Evolutionary conservation across 306 rosid species (phyloP).

Genomic region (Lathyrus aphaca): DNA sequence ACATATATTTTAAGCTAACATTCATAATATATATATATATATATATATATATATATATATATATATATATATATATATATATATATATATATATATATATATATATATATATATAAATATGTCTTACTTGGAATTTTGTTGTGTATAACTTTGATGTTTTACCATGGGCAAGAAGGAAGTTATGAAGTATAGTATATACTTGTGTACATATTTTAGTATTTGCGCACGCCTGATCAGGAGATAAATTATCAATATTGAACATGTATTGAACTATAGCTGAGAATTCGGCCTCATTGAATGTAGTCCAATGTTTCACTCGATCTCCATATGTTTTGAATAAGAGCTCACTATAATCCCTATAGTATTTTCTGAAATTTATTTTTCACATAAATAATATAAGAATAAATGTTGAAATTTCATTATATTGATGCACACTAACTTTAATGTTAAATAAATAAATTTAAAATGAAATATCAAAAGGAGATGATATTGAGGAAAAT

Average conservation of each 20-base stretch:
- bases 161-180: background rate
- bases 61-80: too few species aligned
- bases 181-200: background rate
- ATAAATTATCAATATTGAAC: background rate
- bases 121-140: background rate
- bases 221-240: background rate
- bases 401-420: background rate
- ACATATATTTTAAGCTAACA: background rate
- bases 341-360: background rate
- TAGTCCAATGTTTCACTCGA: background rate
- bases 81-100: too few species aligned
- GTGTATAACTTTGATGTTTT: background rate
- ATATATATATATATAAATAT: too few species aligned
- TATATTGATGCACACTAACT: background rate
- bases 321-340: background rate
- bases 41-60: too few species aligned
- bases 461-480: too few species aligned
- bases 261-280: background rate
- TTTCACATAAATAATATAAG: background rate
- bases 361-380: background rate
- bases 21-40: too few species aligned
- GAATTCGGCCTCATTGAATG: background rate
- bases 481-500: background rate
- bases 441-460: too few species aligned
- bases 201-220: background rate